These are phyloP conservation scores for Ceratocystis eucalypticola DNA, from an alignment of 2,329 filamentous ascomycete genomes.

Conservation along the genomic window DNA sequence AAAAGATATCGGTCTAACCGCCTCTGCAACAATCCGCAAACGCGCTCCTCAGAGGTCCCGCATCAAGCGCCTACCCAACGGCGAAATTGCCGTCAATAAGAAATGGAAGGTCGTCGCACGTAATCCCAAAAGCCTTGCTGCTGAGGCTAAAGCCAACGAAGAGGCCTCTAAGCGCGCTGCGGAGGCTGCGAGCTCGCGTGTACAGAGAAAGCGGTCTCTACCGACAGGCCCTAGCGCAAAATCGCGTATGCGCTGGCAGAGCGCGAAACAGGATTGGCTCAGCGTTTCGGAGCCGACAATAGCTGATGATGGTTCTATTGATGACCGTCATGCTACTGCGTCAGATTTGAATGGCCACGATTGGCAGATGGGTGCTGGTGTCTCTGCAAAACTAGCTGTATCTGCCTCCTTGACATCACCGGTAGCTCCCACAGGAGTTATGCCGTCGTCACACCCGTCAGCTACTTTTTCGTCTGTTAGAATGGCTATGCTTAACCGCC, in stretches of 20 bases:
- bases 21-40: conserved; percentile 16
- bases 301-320: neutral
- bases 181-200: conserved; percentile 10
- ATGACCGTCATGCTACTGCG: neutral
- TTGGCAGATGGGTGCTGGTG: neutral
- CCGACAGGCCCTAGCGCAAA: neutral
- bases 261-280: neutral
- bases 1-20: conserved; percentile 15
- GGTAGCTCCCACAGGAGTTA: neutral
- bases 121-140: conserved; percentile 17
- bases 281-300: neutral
- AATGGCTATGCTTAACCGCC: conserved; percentile 3
- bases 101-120: conserved; percentile 18
- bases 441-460: neutral
- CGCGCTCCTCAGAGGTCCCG: conserved; percentile 16
- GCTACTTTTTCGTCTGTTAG: neutral
- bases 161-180: conserved; percentile 14
- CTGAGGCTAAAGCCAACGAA: conserved; percentile 14
- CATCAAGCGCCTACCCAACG: conserved; percentile 13
- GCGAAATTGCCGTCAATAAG: conserved; percentile 17
- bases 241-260: neutral
- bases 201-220: neutral
- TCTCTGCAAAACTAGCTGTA: neutral
- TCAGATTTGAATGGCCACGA: neutral
- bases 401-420: neutral